Conservation (phyloP, 2,329 filamentous ascomycete species). For the Monosporascus sp. region DNA sequence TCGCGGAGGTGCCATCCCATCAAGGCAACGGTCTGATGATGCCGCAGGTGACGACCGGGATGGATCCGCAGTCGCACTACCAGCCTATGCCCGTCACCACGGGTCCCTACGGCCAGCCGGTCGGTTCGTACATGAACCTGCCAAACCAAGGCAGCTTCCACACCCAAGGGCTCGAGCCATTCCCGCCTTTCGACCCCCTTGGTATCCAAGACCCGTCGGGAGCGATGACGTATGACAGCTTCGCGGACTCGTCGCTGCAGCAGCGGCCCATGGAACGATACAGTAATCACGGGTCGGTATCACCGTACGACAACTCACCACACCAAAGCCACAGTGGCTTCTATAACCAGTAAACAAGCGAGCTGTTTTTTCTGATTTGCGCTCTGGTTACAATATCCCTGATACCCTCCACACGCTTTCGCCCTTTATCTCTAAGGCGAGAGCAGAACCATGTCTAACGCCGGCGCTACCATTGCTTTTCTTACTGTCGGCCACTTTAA, state of each 20-base stretch:
- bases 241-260: constrained; percentile 25
- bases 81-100: constrained; percentile 26
- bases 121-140: constrained; percentile 26
- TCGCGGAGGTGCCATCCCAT: constrained; percentile 10
- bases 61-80: constrained; percentile 20
- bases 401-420: no score
- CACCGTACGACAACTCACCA: constrained; percentile 38
- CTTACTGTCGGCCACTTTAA: not conserved
- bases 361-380: constrained; percentile 6
- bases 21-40: constrained; percentile 17
- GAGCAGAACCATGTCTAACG: no score
- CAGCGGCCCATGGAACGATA: constrained; percentile 26
- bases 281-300: constrained; percentile 35
- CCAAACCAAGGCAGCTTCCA: constrained; percentile 10
- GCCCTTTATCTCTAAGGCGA: no score
- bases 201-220: constrained; percentile 30
- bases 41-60: constrained; percentile 9
- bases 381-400: not conserved
- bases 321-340: constrained; percentile 31
- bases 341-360: constrained; percentile 22
- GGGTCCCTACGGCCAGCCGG: constrained; percentile 17
- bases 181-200: constrained; percentile 30
- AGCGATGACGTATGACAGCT: constrained; percentile 26
- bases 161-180: constrained; percentile 27
- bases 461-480: no score